A percentile compares a stretch with the other conserved stretches of the same genome.
Conservation (phyloP, 1,139 yeast genomes). For the Geotrichum siamense region DNA sequence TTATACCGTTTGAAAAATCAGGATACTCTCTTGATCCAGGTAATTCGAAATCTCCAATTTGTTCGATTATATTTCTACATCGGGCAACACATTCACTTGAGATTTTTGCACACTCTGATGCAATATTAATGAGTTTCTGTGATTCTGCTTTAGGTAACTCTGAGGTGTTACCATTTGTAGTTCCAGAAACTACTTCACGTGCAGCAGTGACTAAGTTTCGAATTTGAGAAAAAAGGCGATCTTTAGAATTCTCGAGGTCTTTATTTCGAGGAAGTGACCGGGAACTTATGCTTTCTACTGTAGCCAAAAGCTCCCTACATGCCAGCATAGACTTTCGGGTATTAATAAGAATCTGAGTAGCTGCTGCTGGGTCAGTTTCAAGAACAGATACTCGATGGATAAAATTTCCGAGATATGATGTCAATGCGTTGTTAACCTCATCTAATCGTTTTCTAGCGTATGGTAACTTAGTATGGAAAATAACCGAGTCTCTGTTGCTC, state of each 20-base stretch:
- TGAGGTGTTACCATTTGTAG: slow-evolving; percentile 16
- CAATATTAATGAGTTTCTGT: slow-evolving; percentile 21
- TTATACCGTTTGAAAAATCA: slow-evolving; percentile 63
- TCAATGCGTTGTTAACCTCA: slow-evolving; percentile 65
- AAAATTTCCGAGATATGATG: slow-evolving; percentile 55
- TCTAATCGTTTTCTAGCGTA: slow-evolving; percentile 62
- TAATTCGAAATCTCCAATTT: slow-evolving; percentile 68
- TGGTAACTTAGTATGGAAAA: slow-evolving; percentile 47
- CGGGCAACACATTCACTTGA: slow-evolving; percentile 39
- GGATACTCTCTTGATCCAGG: slow-evolving; percentile 63
- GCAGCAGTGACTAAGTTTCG: slow-evolving; percentile 29
- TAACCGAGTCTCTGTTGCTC: slow-evolving; percentile 26
- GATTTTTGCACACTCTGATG: slow-evolving; percentile 33
- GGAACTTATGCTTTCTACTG: slow-evolving; percentile 33
- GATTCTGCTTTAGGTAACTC: slow-evolving; percentile 8
- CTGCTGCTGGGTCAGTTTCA: slow-evolving; percentile 31
- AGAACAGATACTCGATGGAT: slow-evolving; percentile 30
- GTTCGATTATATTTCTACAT: slow-evolving; percentile 44
- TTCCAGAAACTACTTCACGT: slow-evolving; percentile 21
- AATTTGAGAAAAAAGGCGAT: slow-evolving; percentile 33
- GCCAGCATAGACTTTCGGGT: slow-evolving; percentile 39
- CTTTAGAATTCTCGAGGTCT: slow-evolving; percentile 35
- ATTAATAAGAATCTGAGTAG: slow-evolving; percentile 34
- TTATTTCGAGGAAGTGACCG: slow-evolving; percentile 29
- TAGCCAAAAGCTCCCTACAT: slow-evolving; percentile 37